Evolutionary conservation across 75 land plant species (phyloP).

Genomic region (Pinus albicaulis): DNA sequence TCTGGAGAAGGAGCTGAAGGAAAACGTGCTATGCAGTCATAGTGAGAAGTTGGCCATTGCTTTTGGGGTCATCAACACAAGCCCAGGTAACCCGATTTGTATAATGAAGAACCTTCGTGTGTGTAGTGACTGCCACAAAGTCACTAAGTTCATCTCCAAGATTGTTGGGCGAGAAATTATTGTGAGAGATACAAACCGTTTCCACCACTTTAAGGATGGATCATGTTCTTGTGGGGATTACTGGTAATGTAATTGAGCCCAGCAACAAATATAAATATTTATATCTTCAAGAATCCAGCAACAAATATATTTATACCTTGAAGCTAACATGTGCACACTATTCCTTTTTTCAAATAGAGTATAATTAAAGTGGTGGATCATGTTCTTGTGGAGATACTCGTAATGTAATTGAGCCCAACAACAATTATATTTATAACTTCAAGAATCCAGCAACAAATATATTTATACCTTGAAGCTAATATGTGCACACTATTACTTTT

Average conservation of each 20-base stretch:
- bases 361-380: too few species aligned
- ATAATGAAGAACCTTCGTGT: constrained; percentile 48
- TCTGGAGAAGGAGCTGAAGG: constrained; percentile 43
- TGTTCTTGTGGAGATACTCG: constrained; percentile 45
- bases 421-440: too few species aligned
- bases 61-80: constrained; percentile 39
- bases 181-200: constrained; percentile 40
- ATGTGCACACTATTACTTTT: too few species aligned
- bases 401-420: background rate
- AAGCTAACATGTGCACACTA: too few species aligned
- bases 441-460: too few species aligned
- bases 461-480: too few species aligned
- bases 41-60: constrained; percentile 61
- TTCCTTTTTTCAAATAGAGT: too few species aligned
- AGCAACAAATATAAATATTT: too few species aligned
- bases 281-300: too few species aligned
- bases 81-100: constrained; percentile 31
- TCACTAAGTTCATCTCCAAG: constrained; percentile 35
- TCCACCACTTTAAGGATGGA: constrained; percentile 42
- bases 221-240: constrained; percentile 37
- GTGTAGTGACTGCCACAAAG: constrained; percentile 48
- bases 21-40: constrained; percentile 34
- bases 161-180: constrained; percentile 29
- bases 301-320: too few species aligned
- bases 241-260: constrained; percentile 13